phyloP scores from a whole-genome alignment of 345 rosid genomes.

The Linum trigynum region DNA sequence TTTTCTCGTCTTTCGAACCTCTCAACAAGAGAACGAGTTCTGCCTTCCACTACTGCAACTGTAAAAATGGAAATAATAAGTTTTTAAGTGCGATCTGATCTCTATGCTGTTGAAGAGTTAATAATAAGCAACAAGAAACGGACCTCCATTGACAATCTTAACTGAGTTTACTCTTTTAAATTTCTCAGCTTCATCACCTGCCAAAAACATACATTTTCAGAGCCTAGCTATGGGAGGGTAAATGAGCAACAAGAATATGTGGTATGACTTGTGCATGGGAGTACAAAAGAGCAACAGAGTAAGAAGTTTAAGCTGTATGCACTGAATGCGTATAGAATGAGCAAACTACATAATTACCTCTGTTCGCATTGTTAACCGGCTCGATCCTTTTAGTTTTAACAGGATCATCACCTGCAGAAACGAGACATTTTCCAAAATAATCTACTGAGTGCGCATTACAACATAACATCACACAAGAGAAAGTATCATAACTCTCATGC shows the following conservation, averaged over 20 bases:
- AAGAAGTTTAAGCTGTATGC: not conserved
- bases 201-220: conserved; percentile 17
- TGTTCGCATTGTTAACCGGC: not conserved
- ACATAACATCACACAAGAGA: not conserved
- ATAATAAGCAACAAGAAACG: conserved; percentile 19
- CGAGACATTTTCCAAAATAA: not conserved
- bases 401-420: not conserved
- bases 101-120: conserved; percentile 9
- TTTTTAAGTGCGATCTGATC: conserved; percentile 17
- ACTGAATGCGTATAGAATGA: not conserved
- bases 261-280: not conserved
- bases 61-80: conserved; percentile 26
- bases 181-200: conserved; percentile 40
- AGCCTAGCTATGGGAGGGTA: conserved; percentile 6
- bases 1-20: conserved; percentile 73
- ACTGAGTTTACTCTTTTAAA: conserved; percentile 36
- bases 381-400: not conserved
- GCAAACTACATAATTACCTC: not conserved
- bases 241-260: not conserved
- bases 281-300: not conserved
- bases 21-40: conserved; percentile 87
- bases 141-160: conserved; percentile 90
- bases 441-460: not conserved
- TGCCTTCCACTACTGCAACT: conserved; percentile 86
- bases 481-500: not conserved